Evolutionary conservation across 106 monocot species (phyloP).

Genomic region (Acanthochlamys bracteata): DNA sequence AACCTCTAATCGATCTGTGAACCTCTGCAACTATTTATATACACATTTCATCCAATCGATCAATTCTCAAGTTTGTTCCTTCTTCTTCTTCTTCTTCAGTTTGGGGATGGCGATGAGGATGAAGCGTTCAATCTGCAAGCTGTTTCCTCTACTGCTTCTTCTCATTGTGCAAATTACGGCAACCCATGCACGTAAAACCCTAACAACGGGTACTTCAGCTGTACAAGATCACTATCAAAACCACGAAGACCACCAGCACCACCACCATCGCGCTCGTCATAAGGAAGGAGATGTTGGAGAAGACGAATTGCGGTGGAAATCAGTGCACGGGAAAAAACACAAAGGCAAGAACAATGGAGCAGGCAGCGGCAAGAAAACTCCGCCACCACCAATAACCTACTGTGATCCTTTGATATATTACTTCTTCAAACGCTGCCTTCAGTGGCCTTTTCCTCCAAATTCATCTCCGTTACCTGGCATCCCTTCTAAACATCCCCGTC

Average conservation of each 20-base stretch:
- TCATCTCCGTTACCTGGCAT: neutral
- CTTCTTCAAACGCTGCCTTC: neutral
- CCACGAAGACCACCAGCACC: conserved; percentile 3
- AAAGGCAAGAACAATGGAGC: too few relatives aligned
- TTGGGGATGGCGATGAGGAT: too few relatives aligned
- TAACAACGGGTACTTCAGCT: neutral
- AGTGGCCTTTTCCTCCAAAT: conserved; percentile 10
- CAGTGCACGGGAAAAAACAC: too few relatives aligned
- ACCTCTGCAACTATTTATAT: too few relatives aligned
- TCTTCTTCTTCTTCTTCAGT: too few relatives aligned
- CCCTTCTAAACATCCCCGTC: neutral
- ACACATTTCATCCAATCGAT: too few relatives aligned
- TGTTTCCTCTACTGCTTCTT: neutral
- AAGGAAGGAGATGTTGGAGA: neutral
- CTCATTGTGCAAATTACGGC: neutral
- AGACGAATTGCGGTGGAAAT: neutral
- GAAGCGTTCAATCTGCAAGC: conserved; percentile 2
- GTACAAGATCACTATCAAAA: neutral
- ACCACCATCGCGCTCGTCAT: neutral
- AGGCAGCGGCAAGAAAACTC: neutral
- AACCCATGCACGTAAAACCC: neutral
- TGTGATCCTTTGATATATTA: conserved; percentile 16
- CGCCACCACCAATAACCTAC: neutral
- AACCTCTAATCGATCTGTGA: too few relatives aligned
- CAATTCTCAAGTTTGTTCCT: too few relatives aligned